Conservation (phyloP, 768 basidiomycete species). For the Podaxis sp. region DNA sequence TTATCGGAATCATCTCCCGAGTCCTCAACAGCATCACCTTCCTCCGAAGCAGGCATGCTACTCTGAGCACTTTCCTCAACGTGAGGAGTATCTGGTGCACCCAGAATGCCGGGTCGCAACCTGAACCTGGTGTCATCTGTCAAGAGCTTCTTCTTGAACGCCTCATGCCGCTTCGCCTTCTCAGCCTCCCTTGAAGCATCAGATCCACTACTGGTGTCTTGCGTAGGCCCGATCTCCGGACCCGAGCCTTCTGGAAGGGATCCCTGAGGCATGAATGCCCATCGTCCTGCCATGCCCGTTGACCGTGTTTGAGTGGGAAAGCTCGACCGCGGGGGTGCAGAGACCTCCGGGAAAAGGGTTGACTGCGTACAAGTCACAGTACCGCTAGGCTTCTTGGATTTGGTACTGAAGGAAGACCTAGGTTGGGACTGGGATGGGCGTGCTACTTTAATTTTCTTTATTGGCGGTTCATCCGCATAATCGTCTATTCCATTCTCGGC, state of each 20-base stretch:
- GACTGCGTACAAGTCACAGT: conserved; percentile 5
- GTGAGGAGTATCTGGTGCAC: conserved; percentile 13
- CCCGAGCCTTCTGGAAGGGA: not conserved
- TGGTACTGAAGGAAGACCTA: not conserved
- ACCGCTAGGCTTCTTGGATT: not conserved
- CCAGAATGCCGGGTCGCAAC: conserved; percentile 16
- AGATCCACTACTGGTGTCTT: not conserved
- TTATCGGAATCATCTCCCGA: conserved; percentile 33
- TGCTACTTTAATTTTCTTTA: conserved; percentile 15
- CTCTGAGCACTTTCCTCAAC: conserved; percentile 16
- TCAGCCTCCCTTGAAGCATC: conserved; percentile 14
- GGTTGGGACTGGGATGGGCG: conserved; percentile 12
- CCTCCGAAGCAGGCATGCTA: conserved; percentile 10
- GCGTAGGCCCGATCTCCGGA: not conserved
- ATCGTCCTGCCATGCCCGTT: conserved; percentile 4
- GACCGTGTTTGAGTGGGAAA: not conserved
- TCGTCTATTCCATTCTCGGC: conserved; percentile 27
- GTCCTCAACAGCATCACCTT: conserved; percentile 21
- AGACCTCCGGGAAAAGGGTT: conserved; percentile 1
- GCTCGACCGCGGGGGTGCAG: not conserved
- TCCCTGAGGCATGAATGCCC: conserved; percentile 6
- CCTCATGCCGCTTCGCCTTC: conserved; percentile 35
- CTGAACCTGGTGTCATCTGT: conserved; percentile 42
- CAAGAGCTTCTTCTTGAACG: conserved; percentile 51
- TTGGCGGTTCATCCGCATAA: conserved; percentile 29